Percentiles rank a stretch among this genome's conserved stretches.
Conservation (phyloP, 495 filamentous ascomycete species). For the Trichoderma reesei region DNA sequence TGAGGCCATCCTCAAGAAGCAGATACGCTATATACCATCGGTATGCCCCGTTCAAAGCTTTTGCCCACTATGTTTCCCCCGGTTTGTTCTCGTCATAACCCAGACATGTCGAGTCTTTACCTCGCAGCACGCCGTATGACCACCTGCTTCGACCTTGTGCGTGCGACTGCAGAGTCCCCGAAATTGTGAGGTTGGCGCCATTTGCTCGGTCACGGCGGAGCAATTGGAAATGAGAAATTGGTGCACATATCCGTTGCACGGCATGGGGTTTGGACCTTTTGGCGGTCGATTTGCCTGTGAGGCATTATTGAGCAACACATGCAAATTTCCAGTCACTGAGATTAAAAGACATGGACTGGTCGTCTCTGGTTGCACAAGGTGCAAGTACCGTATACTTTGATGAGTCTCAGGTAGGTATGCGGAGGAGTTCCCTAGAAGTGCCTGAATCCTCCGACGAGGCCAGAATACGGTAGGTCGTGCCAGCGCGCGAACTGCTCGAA, state of each 20-base stretch:
- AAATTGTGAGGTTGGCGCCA: not conserved
- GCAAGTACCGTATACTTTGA: not conserved
- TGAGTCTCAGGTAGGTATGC: too few species aligned
- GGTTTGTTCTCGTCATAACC: too few species aligned
- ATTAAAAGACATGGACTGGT: conserved; percentile 1
- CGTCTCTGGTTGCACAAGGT: not conserved
- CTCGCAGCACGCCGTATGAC: too few species aligned
- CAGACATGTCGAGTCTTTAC: too few species aligned
- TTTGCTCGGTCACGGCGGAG: not conserved
- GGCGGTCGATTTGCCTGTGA: not conserved
- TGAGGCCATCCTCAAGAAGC: too few species aligned
- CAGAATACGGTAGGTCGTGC: too few species aligned
- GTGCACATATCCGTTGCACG: not conserved
- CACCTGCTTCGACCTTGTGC: not conserved
- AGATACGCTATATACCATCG: too few species aligned
- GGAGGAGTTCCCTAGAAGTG: not conserved
- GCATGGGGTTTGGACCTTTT: not conserved
- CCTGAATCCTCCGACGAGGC: too few species aligned
- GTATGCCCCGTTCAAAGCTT: too few species aligned
- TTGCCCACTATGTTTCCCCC: too few species aligned
- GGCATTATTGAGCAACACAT: conserved; percentile 1
- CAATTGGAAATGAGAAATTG: not conserved
- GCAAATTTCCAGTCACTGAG: not conserved
- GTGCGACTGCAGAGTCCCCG: not conserved
- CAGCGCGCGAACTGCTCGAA: too few species aligned